These are phyloP conservation scores for Ajuga chamaepitys DNA, from an alignment of 257 asterid species.

Conservation along the genomic window DNA sequence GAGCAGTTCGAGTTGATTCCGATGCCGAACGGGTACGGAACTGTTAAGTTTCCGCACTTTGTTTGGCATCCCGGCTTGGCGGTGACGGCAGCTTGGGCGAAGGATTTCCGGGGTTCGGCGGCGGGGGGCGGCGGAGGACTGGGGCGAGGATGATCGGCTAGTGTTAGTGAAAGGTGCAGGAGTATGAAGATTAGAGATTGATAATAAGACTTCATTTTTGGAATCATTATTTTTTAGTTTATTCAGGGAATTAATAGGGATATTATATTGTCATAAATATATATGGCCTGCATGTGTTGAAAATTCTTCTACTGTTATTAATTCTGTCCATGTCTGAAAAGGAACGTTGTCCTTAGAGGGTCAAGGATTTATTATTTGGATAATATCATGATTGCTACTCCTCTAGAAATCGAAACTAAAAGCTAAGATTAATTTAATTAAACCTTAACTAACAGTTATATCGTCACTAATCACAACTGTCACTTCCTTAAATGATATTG, in stretches of 20 bases:
- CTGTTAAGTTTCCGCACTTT: conserved; percentile 25
- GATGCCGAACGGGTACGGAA: conserved; percentile 32
- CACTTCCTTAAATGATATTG: too few species aligned
- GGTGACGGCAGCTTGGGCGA: background rate
- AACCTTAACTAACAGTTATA: too few species aligned
- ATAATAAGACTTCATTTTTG: background rate
- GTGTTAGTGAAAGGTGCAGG: conserved; percentile 5
- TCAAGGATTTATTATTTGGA: too few species aligned
- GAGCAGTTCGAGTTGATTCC: conserved; percentile 31
- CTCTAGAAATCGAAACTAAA: too few species aligned
- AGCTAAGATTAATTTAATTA: too few species aligned
- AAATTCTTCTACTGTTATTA: too few species aligned
- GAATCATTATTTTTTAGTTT: too few species aligned
- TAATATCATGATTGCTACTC: too few species aligned
- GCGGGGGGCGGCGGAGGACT: background rate
- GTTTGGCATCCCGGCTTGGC: conserved; percentile 25
- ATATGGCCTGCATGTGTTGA: background rate
- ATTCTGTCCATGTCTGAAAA: too few species aligned
- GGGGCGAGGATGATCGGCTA: background rate
- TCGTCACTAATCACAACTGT: too few species aligned
- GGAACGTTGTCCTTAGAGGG: too few species aligned
- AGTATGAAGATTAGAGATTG: background rate
- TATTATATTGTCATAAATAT: background rate
- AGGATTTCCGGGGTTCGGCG: background rate
- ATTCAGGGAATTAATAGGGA: background rate